A percentile compares a stretch with the other conserved stretches of the same genome.
Conservation (phyloP, 495 filamentous ascomycete genomes). For the Hypoxylon rickii region DNA sequence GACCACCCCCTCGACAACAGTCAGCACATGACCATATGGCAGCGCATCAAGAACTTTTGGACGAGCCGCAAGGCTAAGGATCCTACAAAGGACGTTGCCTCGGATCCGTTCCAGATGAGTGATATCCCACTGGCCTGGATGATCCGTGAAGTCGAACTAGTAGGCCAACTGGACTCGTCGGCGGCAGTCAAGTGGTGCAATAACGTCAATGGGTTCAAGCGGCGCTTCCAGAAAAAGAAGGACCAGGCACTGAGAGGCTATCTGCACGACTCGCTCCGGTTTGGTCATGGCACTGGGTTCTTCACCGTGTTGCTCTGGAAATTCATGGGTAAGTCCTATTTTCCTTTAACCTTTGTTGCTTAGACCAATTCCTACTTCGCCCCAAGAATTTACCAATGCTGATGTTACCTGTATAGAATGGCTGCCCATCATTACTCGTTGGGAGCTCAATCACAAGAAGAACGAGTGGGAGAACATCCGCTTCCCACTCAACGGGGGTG, state of each 20-base stretch:
- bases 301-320: slow-evolving; percentile 38
- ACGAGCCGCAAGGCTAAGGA: slow-evolving; percentile 28
- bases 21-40: slow-evolving; percentile 27
- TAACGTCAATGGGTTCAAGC: slow-evolving; percentile 27
- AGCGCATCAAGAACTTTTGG: slow-evolving; percentile 33
- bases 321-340: slow-evolving; percentile 41
- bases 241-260: slow-evolving; percentile 27
- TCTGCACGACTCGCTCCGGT: slow-evolving; percentile 37
- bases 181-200: slow-evolving; percentile 32
- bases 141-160: slow-evolving; percentile 42
- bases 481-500: slow-evolving; percentile 63
- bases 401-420: slow-evolving; percentile 36
- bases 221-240: slow-evolving; percentile 26
- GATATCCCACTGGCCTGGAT: slow-evolving; percentile 50
- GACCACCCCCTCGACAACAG: slow-evolving; percentile 12
- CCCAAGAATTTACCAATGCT: slow-evolving; percentile 1
- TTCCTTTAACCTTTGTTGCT: too few relatives aligned
- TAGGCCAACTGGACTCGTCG: slow-evolving; percentile 19
- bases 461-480: slow-evolving; percentile 39
- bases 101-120: slow-evolving; percentile 39
- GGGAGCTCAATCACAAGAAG: slow-evolving; percentile 36
- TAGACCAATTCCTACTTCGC: neutral
- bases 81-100: slow-evolving; percentile 17
- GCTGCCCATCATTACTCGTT: slow-evolving; percentile 44
- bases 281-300: slow-evolving; percentile 31